These are phyloP conservation scores for Knoxdaviesia proteae DNA, from an alignment of 2,329 filamentous ascomycete genomes.

Conservation along the genomic window DNA sequence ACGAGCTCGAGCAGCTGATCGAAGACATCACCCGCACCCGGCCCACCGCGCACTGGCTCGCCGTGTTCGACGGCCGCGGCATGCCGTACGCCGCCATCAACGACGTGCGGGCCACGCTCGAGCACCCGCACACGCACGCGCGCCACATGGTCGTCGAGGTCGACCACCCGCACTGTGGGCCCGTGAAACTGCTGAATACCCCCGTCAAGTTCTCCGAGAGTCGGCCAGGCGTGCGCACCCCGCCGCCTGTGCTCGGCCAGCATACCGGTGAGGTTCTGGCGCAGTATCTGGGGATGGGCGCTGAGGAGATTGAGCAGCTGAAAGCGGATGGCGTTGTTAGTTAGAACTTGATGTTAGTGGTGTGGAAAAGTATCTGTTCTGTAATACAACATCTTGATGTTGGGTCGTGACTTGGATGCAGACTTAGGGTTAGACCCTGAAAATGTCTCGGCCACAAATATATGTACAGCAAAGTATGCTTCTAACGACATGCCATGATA, in stretches of 20 bases:
- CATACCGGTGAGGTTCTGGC: constrained; percentile 63
- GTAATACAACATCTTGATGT: too few relatives aligned
- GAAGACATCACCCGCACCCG: constrained; percentile 52
- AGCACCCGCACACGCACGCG: constrained; percentile 67
- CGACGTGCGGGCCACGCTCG: constrained; percentile 67
- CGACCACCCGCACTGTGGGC: constrained; percentile 63
- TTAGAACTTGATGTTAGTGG: constrained; percentile 10
- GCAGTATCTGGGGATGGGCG: constrained; percentile 38
- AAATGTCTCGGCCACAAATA: too few relatives aligned
- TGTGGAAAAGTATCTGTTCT: too few relatives aligned
- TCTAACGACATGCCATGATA: too few relatives aligned
- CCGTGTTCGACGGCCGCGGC: constrained; percentile 69
- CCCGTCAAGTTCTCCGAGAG: constrained; percentile 86
- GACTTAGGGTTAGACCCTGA: too few relatives aligned
- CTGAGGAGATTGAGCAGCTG: constrained; percentile 37
- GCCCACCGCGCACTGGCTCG: constrained; percentile 76
- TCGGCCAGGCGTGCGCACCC: constrained; percentile 50
- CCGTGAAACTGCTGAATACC: constrained; percentile 78
- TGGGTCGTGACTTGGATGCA: too few relatives aligned
- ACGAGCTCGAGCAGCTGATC: constrained; percentile 57
- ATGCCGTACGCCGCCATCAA: constrained; percentile 90
- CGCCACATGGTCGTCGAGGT: constrained; percentile 80
- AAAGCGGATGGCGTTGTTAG: constrained; percentile 46
- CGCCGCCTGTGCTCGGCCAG: constrained; percentile 71
- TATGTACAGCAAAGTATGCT: too few relatives aligned